These are phyloP conservation scores for Barnettozyma sp. DNA, from an alignment of 805 yeast genomes.

Conservation along the genomic window DNA sequence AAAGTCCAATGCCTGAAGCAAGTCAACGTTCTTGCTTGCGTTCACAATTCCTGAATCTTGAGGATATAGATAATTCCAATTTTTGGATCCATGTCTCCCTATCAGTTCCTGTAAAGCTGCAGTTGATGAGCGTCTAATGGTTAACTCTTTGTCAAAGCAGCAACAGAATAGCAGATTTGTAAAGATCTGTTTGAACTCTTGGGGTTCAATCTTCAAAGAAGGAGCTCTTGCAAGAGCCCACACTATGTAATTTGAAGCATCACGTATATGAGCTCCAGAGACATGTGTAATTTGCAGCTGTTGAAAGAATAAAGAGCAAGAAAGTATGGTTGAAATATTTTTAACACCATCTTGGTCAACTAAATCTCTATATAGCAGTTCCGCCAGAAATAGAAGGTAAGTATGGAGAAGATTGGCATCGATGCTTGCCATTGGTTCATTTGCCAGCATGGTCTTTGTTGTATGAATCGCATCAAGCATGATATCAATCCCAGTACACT, in stretches of 20 bases:
- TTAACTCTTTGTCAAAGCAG: conserved; percentile 66
- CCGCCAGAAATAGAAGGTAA: conserved; percentile 31
- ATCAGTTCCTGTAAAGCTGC: conserved; percentile 84
- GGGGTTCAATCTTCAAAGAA: conserved; percentile 22
- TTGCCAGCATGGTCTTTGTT: conserved; percentile 21
- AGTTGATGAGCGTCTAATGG: conserved; percentile 71
- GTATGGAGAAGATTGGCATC: conserved; percentile 30
- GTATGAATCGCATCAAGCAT: conserved; percentile 23
- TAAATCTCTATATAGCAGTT: conserved; percentile 19
- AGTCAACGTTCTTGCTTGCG: conserved; percentile 32
- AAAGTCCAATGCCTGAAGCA: conserved; percentile 57
- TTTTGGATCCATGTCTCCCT: conserved; percentile 58
- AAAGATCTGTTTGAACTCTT: conserved; percentile 20
- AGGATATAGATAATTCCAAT: conserved; percentile 27
- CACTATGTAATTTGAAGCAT: conserved; percentile 75
- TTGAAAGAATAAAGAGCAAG: conserved; percentile 46
- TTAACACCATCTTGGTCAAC: conserved; percentile 10
- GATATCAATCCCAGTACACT: conserved; percentile 37
- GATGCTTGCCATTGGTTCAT: conserved; percentile 27
- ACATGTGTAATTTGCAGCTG: conserved; percentile 45
- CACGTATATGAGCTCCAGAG: conserved; percentile 67
- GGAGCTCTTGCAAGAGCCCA: conserved; percentile 62
- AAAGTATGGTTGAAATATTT: conserved; percentile 29
- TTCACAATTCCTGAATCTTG: conserved; percentile 24
- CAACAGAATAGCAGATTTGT: conserved; percentile 40